Conservation (phyloP, 2,329 filamentous ascomycete species). For the Cladorrhinum sp. region DNA sequence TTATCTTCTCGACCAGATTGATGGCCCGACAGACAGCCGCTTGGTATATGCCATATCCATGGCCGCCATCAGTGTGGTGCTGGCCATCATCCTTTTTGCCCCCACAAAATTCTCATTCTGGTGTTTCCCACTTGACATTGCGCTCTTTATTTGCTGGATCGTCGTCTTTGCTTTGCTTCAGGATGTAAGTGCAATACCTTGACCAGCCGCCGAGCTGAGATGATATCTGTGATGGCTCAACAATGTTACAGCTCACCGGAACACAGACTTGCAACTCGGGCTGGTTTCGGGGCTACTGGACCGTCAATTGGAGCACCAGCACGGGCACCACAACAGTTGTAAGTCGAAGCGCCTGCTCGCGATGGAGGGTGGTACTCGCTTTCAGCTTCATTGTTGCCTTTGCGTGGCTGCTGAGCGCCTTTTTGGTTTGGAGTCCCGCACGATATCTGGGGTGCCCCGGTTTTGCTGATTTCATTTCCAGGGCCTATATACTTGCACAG, state of each 20-base stretch:
- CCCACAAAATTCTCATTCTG: slow-evolving; percentile 9
- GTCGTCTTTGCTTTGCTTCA: slow-evolving; percentile 11
- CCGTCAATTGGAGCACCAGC: neutral
- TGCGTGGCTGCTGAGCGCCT: slow-evolving; percentile 6
- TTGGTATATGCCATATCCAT: slow-evolving; percentile 9
- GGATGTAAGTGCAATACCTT: slow-evolving; percentile 6
- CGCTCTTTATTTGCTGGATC: slow-evolving; percentile 12
- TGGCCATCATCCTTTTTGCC: slow-evolving; percentile 2
- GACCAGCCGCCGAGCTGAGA: neutral
- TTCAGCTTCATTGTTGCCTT: slow-evolving; percentile 11
- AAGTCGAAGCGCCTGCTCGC: neutral
- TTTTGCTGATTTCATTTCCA: slow-evolving; percentile 6
- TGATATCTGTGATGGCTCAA: neutral
- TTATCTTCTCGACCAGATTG: neutral
- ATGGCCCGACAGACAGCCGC: neutral
- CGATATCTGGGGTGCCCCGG: neutral
- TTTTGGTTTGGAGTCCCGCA: slow-evolving; percentile 3
- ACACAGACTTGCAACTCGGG: neutral
- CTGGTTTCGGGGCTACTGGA: slow-evolving; percentile 6
- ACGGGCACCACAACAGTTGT: slow-evolving; percentile 3
- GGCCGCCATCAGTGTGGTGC: slow-evolving; percentile 5
- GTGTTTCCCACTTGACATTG: slow-evolving; percentile 7
- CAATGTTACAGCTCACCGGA: slow-evolving; percentile 2
- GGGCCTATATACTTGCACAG: slow-evolving; percentile 6
- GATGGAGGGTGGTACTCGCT: slow-evolving; percentile 6